Base-by-base conservation (phyloP, 108 stramenopile species). In the Nitzschia putrida region DNA sequence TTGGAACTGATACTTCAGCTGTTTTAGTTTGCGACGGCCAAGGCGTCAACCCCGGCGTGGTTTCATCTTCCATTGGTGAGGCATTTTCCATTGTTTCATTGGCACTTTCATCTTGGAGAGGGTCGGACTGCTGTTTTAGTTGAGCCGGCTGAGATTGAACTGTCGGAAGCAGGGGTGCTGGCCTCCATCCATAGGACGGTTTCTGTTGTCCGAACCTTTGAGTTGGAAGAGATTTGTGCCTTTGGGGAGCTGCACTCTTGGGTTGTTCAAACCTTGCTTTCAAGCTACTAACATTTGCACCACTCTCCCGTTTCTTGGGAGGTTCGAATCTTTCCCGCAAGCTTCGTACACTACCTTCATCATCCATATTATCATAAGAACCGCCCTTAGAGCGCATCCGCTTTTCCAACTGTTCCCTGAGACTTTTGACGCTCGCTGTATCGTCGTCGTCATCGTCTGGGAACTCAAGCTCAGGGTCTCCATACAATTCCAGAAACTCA, bases 341-440 rank as follows among this genome's bases (percentile, higher is more conserved):
- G 23, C 44, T 69, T 23, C 51, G 21, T 7, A 76, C 76, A 40
- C 76, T 77, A n/a, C 44, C 53, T 16, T 77, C 76, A 42, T 77
- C 69, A 24, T 67, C 73, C 14, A 39, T 53, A 41, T 65, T 63
- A 18, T 57, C 72, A n/a, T 26, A 7, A 41, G 21, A 37, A 13
- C n/a, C 10, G 1, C 21, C 49, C 25, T 22, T 40, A 8, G 41
- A 14, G 11, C 24, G 21, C 38, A 68, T 13, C 9, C 53, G 26
- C 34, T 41, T 12, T 61, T 74, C 73, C 39, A 64, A 42, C 53
- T 47, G 24, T 20, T 68, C 73, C 41, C 57, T 26, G 16, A 74
- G 52, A 60, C 73, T 74, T 51, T 68, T 51, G 5, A 74, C 73
- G 40, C 73, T 74, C 10, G 26, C 43, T 14, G 34, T 54, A 39